phyloP scores from a whole-genome alignment of 108 stramenopile species.

The Bacterosira constricta region DNA sequence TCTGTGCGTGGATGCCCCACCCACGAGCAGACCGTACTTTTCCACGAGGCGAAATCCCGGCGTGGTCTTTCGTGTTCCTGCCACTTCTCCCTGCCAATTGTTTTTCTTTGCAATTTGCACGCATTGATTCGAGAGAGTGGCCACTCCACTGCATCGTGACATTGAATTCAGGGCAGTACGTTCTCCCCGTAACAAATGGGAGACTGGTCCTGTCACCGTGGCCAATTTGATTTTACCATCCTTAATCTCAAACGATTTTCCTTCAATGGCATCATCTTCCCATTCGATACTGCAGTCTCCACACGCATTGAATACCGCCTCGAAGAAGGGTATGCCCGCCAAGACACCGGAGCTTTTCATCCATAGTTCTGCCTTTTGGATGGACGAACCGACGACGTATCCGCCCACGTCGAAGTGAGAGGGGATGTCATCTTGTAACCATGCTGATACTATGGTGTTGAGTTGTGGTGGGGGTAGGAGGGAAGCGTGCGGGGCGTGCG shows the following conservation, averaged over 20 bases:
- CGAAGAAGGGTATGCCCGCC: constrained; percentile 94
- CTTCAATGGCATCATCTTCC: constrained; percentile 77
- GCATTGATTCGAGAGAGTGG: constrained; percentile 70
- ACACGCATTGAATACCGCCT: constrained; percentile 81
- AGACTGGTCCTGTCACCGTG: constrained; percentile 86
- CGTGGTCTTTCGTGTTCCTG: constrained; percentile 98
- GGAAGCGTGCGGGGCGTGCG: constrained; percentile 34
- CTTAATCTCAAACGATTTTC: constrained; percentile 38
- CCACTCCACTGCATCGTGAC: constrained; percentile 96
- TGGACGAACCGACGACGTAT: constrained; percentile 83
- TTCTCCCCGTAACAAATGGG: constrained; percentile 93
- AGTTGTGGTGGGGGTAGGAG: constrained; percentile 52
- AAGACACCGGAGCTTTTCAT: constrained; percentile 89
- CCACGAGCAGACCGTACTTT: constrained; percentile 98
- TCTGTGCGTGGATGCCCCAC: constrained; percentile 95
- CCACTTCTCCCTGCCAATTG: constrained; percentile 93
- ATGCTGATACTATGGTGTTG: constrained; percentile 50
- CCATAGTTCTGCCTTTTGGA: constrained; percentile 68
- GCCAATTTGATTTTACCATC: constrained; percentile 82
- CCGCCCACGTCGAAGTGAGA: constrained; percentile 96
- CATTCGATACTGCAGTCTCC: constrained; percentile 86
- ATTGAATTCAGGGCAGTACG: constrained; percentile 96
- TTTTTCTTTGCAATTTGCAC: constrained; percentile 51
- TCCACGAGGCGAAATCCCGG: constrained; percentile 98
- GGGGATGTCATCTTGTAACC: constrained; percentile 96